phyloP scores from a whole-genome alignment of 2,329 filamentous ascomycete genomes.

The Amesomyces nigricolor region DNA sequence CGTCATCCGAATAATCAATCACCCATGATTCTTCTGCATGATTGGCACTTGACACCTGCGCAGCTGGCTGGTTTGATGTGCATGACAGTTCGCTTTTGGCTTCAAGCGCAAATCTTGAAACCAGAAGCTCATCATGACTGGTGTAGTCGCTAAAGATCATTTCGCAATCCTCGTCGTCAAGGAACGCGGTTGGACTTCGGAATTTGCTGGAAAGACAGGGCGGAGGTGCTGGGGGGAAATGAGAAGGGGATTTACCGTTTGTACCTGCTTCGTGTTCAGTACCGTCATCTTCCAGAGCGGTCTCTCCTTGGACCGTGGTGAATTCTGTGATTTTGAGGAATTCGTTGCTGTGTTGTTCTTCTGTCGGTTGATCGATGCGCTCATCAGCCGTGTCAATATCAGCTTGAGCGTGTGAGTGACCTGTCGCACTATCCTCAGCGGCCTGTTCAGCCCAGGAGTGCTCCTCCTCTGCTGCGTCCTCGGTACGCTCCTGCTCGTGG shows the following conservation, averaged over 20 bases:
- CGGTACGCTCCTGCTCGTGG: neutral
- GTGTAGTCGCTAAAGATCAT: constrained; percentile 31
- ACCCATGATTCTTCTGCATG: neutral
- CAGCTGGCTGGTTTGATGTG: neutral
- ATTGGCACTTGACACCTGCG: neutral
- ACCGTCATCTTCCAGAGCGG: constrained; percentile 1
- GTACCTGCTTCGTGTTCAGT: constrained; percentile 7
- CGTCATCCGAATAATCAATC: constrained; percentile 19
- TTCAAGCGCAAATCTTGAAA: neutral
- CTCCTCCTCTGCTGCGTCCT: constrained; percentile 3
- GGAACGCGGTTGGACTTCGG: neutral
- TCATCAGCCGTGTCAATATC: neutral
- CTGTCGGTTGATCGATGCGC: neutral
- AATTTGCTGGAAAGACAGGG: neutral
- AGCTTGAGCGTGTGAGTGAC: neutral
- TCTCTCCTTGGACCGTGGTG: neutral
- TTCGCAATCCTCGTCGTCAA: constrained; percentile 11
- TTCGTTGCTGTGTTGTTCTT: constrained; percentile 3
- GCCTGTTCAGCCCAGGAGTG: constrained; percentile 8
- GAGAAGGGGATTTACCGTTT: constrained; percentile 24
- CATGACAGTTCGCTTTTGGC: neutral
- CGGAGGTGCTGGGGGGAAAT: constrained; percentile 1
- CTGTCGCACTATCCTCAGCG: neutral
- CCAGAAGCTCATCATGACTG: constrained; percentile 24
- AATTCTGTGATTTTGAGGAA: neutral